phyloP scores from a whole-genome alignment of 768 basidiomycete species.

The Lentinula sp. region DNA sequence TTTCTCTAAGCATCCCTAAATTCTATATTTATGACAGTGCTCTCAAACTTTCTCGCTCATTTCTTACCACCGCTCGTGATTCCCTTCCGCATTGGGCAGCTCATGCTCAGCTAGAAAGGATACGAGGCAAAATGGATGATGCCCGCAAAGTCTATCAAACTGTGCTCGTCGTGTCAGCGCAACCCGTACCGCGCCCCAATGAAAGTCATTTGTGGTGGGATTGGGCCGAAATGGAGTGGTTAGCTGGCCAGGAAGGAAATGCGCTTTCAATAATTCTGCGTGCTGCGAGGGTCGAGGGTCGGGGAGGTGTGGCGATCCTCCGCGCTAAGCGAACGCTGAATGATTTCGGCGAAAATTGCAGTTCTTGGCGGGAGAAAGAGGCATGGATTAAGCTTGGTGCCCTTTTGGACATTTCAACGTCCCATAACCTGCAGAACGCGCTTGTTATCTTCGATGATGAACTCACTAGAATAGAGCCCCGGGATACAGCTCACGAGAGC shows the following conservation, averaged over 20 bases:
- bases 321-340: slow-evolving; percentile 62
- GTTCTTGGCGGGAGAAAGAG: slow-evolving; percentile 50
- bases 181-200: slow-evolving; percentile 25
- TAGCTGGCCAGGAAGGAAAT: slow-evolving; percentile 41
- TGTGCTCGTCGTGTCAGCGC: slow-evolving; percentile 44
- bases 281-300: slow-evolving; percentile 46
- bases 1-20: not conserved
- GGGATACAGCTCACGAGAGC: slow-evolving; percentile 40
- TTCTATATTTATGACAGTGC: slow-evolving; percentile 36
- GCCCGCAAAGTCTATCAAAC: slow-evolving; percentile 77
- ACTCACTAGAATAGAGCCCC: slow-evolving; percentile 19
- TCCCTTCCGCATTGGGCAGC: slow-evolving; percentile 65
- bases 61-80: slow-evolving; percentile 50
- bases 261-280: slow-evolving; percentile 49
- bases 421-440: slow-evolving; percentile 31
- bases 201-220: slow-evolving; percentile 64
- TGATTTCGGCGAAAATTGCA: slow-evolving; percentile 28
- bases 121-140: slow-evolving; percentile 58
- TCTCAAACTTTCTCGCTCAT: slow-evolving; percentile 56
- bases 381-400: slow-evolving; percentile 63
- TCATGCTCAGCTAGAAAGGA: slow-evolving; percentile 69
- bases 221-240: slow-evolving; percentile 85
- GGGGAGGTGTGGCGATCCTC: slow-evolving; percentile 47
- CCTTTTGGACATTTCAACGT: slow-evolving; percentile 56
- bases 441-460: slow-evolving; percentile 36